A percentile compares a stretch with the other conserved stretches of the same genome.
Evolutionary conservation across 2,329 filamentous ascomycete species (phyloP).

Genomic region (Epichloe gansuensis): DNA sequence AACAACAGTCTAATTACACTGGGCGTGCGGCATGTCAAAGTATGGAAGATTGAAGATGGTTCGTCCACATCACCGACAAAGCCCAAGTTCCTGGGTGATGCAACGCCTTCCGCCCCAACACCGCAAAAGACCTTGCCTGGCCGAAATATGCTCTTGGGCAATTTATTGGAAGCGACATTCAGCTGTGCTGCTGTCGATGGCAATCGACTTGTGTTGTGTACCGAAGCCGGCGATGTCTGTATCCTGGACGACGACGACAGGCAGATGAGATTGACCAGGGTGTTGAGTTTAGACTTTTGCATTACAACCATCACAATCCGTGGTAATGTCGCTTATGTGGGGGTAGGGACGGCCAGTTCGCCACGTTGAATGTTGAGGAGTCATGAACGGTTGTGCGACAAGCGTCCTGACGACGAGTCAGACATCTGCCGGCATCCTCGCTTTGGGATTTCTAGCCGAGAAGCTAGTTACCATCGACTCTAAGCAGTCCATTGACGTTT

Average conservation of each 20-base stretch:
- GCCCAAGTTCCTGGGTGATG: slow-evolving; percentile 39
- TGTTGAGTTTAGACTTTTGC: slow-evolving; percentile 54
- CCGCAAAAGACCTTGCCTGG: slow-evolving; percentile 59
- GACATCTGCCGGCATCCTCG: slow-evolving; percentile 39
- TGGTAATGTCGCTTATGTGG: slow-evolving; percentile 50
- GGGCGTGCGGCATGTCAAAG: slow-evolving; percentile 82
- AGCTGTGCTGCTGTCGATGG: slow-evolving; percentile 66
- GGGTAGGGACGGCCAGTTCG: slow-evolving; percentile 53
- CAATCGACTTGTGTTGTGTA: slow-evolving; percentile 67
- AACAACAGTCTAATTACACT: slow-evolving; percentile 72
- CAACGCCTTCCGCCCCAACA: slow-evolving; percentile 17
- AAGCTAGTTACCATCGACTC: slow-evolving; percentile 66
- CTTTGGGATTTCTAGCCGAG: slow-evolving; percentile 55
- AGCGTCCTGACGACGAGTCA: slow-evolving; percentile 28
- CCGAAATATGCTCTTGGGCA: slow-evolving; percentile 75
- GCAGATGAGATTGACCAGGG: slow-evolving; percentile 56
- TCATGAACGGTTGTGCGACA: slow-evolving; percentile 29
- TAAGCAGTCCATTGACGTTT: slow-evolving; percentile 62
- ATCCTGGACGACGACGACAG: slow-evolving; percentile 67
- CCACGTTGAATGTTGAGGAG: slow-evolving; percentile 37
- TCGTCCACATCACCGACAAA: slow-evolving; percentile 50
- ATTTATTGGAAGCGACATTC: slow-evolving; percentile 73
- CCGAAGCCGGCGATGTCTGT: slow-evolving; percentile 83
- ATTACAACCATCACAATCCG: slow-evolving; percentile 56
- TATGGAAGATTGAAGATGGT: slow-evolving; percentile 74